These are phyloP conservation scores for Fomitopsis pinicola DNA, from an alignment of 1,284 basidiomycete species.

Conservation along the genomic window DNA sequence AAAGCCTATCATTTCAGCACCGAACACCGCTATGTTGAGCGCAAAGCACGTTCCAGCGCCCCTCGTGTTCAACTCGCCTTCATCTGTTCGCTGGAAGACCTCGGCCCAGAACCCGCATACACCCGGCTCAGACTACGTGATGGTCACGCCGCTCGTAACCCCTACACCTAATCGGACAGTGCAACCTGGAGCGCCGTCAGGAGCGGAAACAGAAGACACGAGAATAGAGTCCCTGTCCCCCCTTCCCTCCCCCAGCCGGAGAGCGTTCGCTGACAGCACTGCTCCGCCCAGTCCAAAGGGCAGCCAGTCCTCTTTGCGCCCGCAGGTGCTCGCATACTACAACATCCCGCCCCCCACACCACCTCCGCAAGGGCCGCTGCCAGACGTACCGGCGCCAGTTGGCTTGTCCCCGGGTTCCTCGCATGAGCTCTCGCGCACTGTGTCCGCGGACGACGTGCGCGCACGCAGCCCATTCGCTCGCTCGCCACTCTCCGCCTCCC, in stretches of 20 bases:
- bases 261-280: neutral
- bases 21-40: conserved; percentile 22
- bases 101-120: conserved; percentile 11
- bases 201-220: neutral
- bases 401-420: neutral
- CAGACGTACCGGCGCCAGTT: conserved; percentile 32
- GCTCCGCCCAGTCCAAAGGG: conserved; percentile 8
- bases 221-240: conserved; percentile 2
- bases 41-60: conserved; percentile 24
- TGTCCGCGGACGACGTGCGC: neutral
- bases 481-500: neutral
- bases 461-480: neutral
- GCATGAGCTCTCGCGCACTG: conserved; percentile 2
- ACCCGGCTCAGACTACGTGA: conserved; percentile 17
- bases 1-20: conserved; percentile 25
- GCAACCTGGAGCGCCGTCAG: neutral
- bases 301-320: conserved; percentile 11
- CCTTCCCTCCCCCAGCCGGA: conserved; percentile 8
- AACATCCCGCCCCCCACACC: conserved; percentile 55
- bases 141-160: conserved; percentile 17
- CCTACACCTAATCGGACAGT: conserved; percentile 4
- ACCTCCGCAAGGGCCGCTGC: conserved; percentile 45
- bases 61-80: conserved; percentile 22
- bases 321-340: conserved; percentile 38
- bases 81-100: conserved; percentile 12